phyloP scores from a whole-genome alignment of 2,329 filamentous ascomycete species.

The Cytospora chrysosperma region DNA sequence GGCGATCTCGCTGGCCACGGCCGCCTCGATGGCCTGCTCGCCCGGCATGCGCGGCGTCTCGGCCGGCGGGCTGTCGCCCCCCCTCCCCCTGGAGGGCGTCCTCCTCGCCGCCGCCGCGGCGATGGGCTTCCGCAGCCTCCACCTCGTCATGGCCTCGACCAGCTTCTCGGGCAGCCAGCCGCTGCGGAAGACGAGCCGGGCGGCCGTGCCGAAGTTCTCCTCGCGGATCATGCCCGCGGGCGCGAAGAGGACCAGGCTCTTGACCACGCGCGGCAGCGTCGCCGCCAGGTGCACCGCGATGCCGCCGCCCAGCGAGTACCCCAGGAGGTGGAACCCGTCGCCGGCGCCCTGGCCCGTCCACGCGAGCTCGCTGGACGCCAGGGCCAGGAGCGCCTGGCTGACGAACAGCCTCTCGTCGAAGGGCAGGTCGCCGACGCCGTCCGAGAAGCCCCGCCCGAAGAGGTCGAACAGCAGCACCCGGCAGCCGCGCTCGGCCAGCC shows the following conservation, averaged over 20 bases:
- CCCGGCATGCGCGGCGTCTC: constrained; percentile 5
- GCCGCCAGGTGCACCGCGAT: constrained; percentile 68
- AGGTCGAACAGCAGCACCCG: constrained; percentile 80
- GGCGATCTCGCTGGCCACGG: constrained; percentile 31
- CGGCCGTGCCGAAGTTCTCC: constrained; percentile 53
- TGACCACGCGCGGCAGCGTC: constrained; percentile 64
- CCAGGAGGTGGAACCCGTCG: constrained; percentile 66
- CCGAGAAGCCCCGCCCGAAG: constrained; percentile 76
- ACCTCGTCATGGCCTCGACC: constrained; percentile 47
- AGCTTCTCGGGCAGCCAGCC: constrained; percentile 54
- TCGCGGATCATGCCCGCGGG: constrained; percentile 67
- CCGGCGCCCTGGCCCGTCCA: constrained; percentile 47
- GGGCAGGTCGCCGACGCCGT: constrained; percentile 58
- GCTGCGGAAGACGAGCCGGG: constrained; percentile 53
- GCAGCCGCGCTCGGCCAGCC: constrained; percentile 59
- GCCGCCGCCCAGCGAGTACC: constrained; percentile 79
- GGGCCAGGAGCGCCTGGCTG: constrained; percentile 62
- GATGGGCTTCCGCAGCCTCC: constrained; percentile 51
- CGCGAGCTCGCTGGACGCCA: constrained; percentile 60
- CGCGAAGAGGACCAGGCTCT: constrained; percentile 64
- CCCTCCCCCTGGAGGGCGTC: background rate
- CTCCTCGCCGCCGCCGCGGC: constrained; percentile 37
- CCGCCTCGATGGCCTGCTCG: constrained; percentile 28
- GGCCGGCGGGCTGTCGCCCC: background rate
- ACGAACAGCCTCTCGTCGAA: constrained; percentile 66